Conservation (phyloP, 495 filamentous ascomycete species). For the Daldinia grandis region DNA sequence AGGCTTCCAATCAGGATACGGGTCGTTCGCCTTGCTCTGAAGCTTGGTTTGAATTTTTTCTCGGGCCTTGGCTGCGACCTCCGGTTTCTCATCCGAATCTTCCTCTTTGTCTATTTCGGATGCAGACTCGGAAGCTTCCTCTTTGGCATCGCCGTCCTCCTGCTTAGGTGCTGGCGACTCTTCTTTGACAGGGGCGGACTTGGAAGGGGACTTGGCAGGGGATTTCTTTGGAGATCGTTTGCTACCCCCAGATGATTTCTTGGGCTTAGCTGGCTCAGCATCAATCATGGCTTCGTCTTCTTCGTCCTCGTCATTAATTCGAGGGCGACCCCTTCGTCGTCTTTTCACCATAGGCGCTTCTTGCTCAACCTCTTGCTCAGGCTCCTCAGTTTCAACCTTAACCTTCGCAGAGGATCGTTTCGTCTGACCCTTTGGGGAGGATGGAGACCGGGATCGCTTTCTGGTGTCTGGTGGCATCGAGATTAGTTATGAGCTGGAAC, state of each 20-base stretch:
- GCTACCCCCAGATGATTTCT: conserved; percentile 29
- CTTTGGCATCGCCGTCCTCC: conserved; percentile 48
- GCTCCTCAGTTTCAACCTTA: conserved; percentile 44
- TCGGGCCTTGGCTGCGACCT: conserved; percentile 76
- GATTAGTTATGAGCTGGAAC: neutral
- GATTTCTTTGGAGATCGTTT: conserved; percentile 43
- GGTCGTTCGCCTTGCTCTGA: conserved; percentile 70
- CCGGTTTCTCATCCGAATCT: conserved; percentile 74
- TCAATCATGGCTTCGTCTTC: conserved; percentile 55
- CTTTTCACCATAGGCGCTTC: conserved; percentile 65
- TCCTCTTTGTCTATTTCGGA: conserved; percentile 61
- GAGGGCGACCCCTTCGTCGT: conserved; percentile 50
- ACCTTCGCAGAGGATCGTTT: conserved; percentile 39
- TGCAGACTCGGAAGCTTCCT: conserved; percentile 62
- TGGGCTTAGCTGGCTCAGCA: conserved; percentile 35
- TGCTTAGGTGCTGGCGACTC: conserved; percentile 34
- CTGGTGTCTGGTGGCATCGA: conserved; percentile 45
- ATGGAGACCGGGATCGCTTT: conserved; percentile 51
- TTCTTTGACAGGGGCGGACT: conserved; percentile 41
- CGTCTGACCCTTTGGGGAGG: conserved; percentile 22
- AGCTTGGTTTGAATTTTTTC: conserved; percentile 85
- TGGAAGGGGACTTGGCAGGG: neutral
- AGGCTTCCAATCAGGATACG: conserved; percentile 92
- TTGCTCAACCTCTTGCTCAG: conserved; percentile 55
- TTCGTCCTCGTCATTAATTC: conserved; percentile 53